Conservation (phyloP, 306 rosid genomes). For the Chamaecrista fasciculata region DNA sequence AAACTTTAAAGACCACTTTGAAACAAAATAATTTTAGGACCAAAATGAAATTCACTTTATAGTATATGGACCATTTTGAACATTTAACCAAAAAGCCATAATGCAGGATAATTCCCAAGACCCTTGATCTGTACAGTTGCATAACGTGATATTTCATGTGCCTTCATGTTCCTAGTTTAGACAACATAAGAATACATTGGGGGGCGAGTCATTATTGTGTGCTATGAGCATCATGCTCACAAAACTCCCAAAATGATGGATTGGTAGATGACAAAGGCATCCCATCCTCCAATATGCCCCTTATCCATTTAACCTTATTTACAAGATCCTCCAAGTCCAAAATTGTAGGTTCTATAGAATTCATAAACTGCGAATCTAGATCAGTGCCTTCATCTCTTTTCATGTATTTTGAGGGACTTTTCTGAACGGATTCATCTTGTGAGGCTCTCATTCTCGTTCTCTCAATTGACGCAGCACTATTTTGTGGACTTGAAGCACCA, state of each 20-base stretch:
- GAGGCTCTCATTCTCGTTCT: conserved; percentile 20
- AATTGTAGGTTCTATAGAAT: conserved; percentile 55
- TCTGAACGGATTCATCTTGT: conserved; percentile 23
- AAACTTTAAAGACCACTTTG: too few relatives aligned
- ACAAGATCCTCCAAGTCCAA: conserved; percentile 83
- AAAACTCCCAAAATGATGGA: conserved; percentile 54
- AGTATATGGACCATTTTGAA: too few relatives aligned
- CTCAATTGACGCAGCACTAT: conserved; percentile 30
- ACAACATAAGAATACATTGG: background rate
- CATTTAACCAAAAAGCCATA: too few relatives aligned
- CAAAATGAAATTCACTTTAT: too few relatives aligned
- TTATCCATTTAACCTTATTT: conserved; percentile 66
- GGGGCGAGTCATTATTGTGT: conserved; percentile 26
- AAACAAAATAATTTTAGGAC: too few relatives aligned
- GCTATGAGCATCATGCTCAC: conserved; percentile 37
- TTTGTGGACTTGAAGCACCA: conserved; percentile 27
- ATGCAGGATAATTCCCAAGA: too few relatives aligned
- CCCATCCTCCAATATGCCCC: conserved; percentile 45
- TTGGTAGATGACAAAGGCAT: conserved; percentile 37
- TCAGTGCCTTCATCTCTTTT: conserved; percentile 31
- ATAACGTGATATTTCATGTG: too few relatives aligned
- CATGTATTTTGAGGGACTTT: conserved; percentile 41
- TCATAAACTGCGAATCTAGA: conserved; percentile 47
- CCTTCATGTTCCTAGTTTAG: too few relatives aligned
- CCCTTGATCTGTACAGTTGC: too few relatives aligned